A percentile compares a stretch with the other conserved stretches of the same genome.
Evolutionary conservation across 2,329 filamentous ascomycete species (phyloP).

Genomic region (Tothia fuscella): DNA sequence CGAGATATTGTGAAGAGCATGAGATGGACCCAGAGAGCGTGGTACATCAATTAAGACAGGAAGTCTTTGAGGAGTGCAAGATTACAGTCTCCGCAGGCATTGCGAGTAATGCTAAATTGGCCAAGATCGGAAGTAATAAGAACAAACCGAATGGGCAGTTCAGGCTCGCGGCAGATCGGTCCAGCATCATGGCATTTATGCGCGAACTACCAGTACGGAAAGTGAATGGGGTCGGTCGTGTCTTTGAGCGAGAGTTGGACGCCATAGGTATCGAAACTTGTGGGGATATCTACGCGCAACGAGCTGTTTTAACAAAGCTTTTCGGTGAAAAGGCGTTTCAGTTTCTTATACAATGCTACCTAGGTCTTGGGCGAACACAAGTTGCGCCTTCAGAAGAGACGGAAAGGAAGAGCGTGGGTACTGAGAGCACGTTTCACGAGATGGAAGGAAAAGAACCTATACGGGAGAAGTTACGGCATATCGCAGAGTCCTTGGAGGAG

Average conservation of each 20-base stretch:
- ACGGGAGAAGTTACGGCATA: constrained; percentile 64
- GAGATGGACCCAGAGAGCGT: constrained; percentile 57
- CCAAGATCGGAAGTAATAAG: constrained; percentile 89
- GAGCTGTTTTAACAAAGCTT: constrained; percentile 60
- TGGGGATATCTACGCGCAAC: constrained; percentile 70
- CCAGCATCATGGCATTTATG: constrained; percentile 77
- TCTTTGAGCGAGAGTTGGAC: constrained; percentile 80
- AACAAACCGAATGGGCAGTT: constrained; percentile 97
- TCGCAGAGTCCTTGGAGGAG: constrained; percentile 74
- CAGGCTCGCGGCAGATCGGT: constrained; percentile 57
- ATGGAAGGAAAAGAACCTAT: constrained; percentile 57
- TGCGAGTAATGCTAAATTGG: constrained; percentile 81
- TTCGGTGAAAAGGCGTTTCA: constrained; percentile 88
- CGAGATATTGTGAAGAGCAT: constrained; percentile 62
- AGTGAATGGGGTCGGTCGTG: constrained; percentile 88
- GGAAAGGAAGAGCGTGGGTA: constrained; percentile 87
- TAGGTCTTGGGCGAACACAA: constrained; percentile 75
- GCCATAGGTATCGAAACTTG: constrained; percentile 81
- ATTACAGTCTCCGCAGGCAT: constrained; percentile 93
- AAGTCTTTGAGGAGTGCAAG: constrained; percentile 63
- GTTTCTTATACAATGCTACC: constrained; percentile 72
- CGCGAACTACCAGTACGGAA: constrained; percentile 70
- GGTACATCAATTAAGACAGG: constrained; percentile 63
- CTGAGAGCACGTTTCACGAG: constrained; percentile 82
- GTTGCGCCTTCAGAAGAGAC: constrained; percentile 81